A percentile compares a stretch with the other conserved stretches of the same genome.
Evolutionary conservation across 2,329 filamentous ascomycete genomes (phyloP).

Genomic region (Monosporascus ibericus): DNA sequence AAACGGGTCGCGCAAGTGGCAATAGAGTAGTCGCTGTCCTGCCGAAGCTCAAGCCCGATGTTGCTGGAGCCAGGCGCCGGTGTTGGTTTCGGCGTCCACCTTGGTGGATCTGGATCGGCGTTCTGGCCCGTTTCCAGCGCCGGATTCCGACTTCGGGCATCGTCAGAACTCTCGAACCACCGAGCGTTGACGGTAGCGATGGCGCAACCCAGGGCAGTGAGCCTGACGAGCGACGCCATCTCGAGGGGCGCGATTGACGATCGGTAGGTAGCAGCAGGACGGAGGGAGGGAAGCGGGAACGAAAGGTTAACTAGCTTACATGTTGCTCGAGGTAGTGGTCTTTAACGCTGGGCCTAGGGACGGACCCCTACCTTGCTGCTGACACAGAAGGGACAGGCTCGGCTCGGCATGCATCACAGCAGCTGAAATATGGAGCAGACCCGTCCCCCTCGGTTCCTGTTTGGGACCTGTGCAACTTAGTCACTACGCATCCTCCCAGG

Average conservation of each 20-base stretch:
- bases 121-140: constrained; percentile 22
- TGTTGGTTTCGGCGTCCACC: constrained; percentile 23
- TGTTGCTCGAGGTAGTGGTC: too few species aligned
- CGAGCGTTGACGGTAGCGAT: not conserved
- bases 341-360: too few species aligned
- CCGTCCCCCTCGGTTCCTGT: too few species aligned
- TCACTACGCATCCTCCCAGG: too few species aligned
- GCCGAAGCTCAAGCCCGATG: constrained; percentile 17
- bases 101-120: constrained; percentile 13
- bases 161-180: not conserved
- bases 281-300: not conserved
- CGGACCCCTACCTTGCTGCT: too few species aligned
- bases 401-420: too few species aligned
- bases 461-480: too few species aligned
- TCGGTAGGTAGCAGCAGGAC: not conserved
- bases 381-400: too few species aligned
- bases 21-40: constrained; percentile 1
- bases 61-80: constrained; percentile 17
- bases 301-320: too few species aligned
- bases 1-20: constrained; percentile 12
- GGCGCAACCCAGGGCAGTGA: not conserved
- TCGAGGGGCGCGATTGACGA: not conserved
- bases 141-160: constrained; percentile 3
- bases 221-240: not conserved
- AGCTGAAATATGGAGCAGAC: too few species aligned